Conservation (phyloP, 306 rosid species). For the Mucuna pruriens region DNA sequence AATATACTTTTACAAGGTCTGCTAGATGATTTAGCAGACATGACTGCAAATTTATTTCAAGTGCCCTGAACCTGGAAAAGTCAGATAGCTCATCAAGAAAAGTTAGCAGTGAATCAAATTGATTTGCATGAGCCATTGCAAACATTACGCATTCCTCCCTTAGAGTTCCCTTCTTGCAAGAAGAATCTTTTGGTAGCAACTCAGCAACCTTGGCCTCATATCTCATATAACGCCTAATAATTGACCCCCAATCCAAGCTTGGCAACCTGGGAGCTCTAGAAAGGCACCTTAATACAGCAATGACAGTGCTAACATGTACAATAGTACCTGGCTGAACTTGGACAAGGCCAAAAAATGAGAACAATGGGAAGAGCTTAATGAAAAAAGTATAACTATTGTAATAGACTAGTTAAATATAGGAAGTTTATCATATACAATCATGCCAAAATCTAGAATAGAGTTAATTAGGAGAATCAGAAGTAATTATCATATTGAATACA, state of each 20-base stretch:
- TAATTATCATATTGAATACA: constrained; percentile 11
- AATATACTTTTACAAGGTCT: constrained; percentile 72
- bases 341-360: constrained; percentile 38
- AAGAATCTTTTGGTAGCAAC: constrained; percentile 44
- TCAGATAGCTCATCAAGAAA: constrained; percentile 93
- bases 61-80: constrained; percentile 75
- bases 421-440: constrained; percentile 38
- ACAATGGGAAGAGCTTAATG: constrained; percentile 17
- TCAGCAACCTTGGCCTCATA: constrained; percentile 62
- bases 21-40: constrained; percentile 75
- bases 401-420: constrained; percentile 21
- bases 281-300: constrained; percentile 77
- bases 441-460: constrained; percentile 45
- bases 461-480: constrained; percentile 34
- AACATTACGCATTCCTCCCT: constrained; percentile 81
- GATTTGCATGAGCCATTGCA: constrained; percentile 84
- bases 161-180: constrained; percentile 58
- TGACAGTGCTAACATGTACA: constrained; percentile 48
- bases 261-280: constrained; percentile 95
- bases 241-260: constrained; percentile 83
- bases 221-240: constrained; percentile 87
- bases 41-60: constrained; percentile 74
- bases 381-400: background rate
- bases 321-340: constrained; percentile 56
- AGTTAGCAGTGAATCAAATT: constrained; percentile 72